Evolutionary conservation across 2,329 filamentous ascomycete genomes (phyloP).

Genomic region (Pseudodiploospora longispora): DNA sequence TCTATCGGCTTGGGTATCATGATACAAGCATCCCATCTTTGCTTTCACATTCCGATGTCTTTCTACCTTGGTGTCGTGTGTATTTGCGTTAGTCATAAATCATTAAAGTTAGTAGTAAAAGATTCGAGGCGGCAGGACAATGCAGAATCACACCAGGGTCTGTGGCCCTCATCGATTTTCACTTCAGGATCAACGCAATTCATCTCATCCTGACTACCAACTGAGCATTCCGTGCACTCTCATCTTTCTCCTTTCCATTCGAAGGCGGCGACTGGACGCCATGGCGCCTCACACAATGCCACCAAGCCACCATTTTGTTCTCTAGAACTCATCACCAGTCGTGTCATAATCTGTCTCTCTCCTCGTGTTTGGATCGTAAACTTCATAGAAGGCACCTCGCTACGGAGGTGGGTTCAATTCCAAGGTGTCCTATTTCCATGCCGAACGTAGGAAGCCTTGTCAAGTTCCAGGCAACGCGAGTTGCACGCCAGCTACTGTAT

Average conservation of each 20-base stretch:
- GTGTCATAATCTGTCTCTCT: constrained; percentile 10
- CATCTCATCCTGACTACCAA: constrained; percentile 31
- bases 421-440: constrained; percentile 19
- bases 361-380: constrained; percentile 3
- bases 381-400: constrained; percentile 14
- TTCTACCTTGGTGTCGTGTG: too few relatives aligned
- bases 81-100: too few relatives aligned
- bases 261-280: constrained; percentile 5
- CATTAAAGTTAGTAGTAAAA: too few relatives aligned
- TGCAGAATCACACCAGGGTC: too few relatives aligned
- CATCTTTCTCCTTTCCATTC: constrained; percentile 10
- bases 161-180: not conserved
- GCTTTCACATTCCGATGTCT: too few relatives aligned
- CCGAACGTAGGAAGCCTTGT: constrained; percentile 14
- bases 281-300: constrained; percentile 14
- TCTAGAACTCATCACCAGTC: constrained; percentile 19
- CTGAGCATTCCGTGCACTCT: constrained; percentile 20
- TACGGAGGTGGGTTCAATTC: constrained; percentile 22
- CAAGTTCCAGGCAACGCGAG: constrained; percentile 21
- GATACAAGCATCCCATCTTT: too few relatives aligned
- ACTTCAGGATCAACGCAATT: constrained; percentile 6
- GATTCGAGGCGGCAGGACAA: too few relatives aligned
- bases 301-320: constrained; percentile 5
- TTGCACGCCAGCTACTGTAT: constrained; percentile 21
- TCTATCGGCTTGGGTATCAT: too few relatives aligned